Evolutionary conservation across 164 flowering plant genomes (phyloP), one percentile per base, ranked within the genome.

Genomic region (Dillenia suffruticosa): DNA sequence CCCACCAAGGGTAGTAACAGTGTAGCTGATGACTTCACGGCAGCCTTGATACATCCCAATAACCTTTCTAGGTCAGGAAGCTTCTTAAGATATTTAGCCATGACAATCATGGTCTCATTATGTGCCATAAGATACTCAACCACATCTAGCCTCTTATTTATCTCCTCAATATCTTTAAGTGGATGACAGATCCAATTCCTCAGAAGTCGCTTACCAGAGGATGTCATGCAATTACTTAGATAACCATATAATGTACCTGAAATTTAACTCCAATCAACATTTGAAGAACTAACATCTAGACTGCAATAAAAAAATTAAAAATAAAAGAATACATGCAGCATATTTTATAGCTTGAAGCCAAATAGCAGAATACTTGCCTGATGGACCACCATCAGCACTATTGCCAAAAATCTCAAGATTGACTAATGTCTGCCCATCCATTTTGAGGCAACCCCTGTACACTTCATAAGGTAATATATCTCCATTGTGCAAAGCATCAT

Each of bases 171-270:
- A 76, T 83, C 82, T 67, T 79, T 85, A 51, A 95, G 78, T 44
- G 97, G 97, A 77, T 92, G 97, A 72, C 99, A 92, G 58, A 95
- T 86, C 97, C 99, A 95, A 52, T 60, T 78, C 68, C 96, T 78
- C 56, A 92, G 73, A 64, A 95, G 92, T 43, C 99, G 82, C 72
- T 90, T 95, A 44, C 99, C 97, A 65, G 89, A 75, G 63, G 84
- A 59, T 15, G 96, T 88, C 56, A 88, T 53, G 73, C 99, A 95
- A 49, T 69, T 82, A 68, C 92, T 84, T 58, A 95, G 94, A 77
- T 92, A 87, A 55, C 76, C 83, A 75, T 76, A 87, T 48, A 95
- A 71, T 32, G 99, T 95, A 56, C 99, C 99, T 95, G 79, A 58
- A 68, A 69, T 11, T 50, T 49, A 67, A 19, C 22, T 19, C 22